Evolutionary conservation across 2,329 filamentous ascomycete genomes (phyloP).

Genomic region (Penicillium sp.): DNA sequence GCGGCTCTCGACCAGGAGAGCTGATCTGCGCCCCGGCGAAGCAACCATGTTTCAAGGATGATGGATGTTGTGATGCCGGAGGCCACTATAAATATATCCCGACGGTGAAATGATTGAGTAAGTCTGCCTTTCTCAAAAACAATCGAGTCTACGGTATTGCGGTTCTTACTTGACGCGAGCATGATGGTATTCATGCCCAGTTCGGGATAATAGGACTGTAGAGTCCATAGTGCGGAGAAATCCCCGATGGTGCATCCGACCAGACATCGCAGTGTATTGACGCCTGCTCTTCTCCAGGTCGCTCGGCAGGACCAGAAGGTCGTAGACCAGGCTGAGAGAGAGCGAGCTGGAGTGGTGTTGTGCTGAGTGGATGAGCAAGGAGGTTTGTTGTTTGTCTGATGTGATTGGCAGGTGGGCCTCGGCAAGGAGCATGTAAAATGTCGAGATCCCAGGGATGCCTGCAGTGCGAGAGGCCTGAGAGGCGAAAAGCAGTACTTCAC

Average conservation of each 20-base stretch:
- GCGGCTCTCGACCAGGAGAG: conserved; percentile 45
- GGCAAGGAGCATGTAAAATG: background rate
- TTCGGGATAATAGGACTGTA: conserved; percentile 46
- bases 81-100: conserved; percentile 39
- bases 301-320: conserved; percentile 34
- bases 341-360: background rate
- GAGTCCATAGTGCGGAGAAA: conserved; percentile 51
- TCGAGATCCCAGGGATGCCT: background rate
- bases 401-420: background rate
- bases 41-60: conserved; percentile 48
- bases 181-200: conserved; percentile 47
- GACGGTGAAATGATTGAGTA: too few relatives aligned
- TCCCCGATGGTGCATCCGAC: conserved; percentile 53
- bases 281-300: conserved; percentile 46
- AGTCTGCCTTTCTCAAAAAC: too few relatives aligned
- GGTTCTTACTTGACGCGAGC: conserved; percentile 45
- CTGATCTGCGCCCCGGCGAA: conserved; percentile 45
- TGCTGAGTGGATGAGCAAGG: background rate
- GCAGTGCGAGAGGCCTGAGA: background rate
- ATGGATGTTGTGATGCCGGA: conserved; percentile 49
- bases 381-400: background rate
- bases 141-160: background rate
- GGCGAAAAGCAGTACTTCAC: background rate
- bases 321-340: conserved; percentile 1
- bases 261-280: conserved; percentile 53